Conservation (phyloP, 2,329 filamentous ascomycete genomes). For the Xylariomycetidae sp. region DNA sequence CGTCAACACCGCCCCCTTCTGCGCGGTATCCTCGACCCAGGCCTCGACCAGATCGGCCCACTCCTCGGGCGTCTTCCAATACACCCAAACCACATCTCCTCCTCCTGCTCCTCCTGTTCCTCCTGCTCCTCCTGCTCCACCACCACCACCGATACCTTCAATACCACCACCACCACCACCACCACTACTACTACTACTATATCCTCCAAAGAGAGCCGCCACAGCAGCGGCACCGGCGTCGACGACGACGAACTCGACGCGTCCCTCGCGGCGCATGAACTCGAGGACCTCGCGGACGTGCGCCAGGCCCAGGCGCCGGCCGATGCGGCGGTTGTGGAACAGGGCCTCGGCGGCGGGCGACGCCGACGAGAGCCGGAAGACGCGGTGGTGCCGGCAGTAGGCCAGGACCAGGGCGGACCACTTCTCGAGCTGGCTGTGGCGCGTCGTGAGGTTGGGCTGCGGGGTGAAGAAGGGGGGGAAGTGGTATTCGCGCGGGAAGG, state of each 20-base stretch:
- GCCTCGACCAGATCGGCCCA: conserved; percentile 76
- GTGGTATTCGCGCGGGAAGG: conserved; percentile 61
- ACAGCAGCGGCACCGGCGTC: conserved; percentile 15
- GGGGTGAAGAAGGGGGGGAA: conserved; percentile 85
- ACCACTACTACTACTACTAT: conserved; percentile 30
- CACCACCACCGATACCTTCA: conserved; percentile 27
- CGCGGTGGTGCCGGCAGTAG: conserved; percentile 74
- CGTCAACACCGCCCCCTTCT: conserved; percentile 85
- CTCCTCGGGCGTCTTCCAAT: conserved; percentile 83
- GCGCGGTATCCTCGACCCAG: conserved; percentile 84
- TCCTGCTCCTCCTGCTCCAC: conserved; percentile 20
- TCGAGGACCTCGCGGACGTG: conserved; percentile 56
- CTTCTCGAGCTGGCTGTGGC: conserved; percentile 71
- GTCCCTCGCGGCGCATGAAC: conserved; percentile 53
- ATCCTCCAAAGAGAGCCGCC: conserved; percentile 6
- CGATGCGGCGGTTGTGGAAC: conserved; percentile 54
- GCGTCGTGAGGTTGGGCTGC: conserved; percentile 70
- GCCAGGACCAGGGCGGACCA: conserved; percentile 83
- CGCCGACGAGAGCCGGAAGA: conserved; percentile 67
- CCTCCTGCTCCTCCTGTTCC: conserved; percentile 28
- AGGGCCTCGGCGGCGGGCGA: conserved; percentile 36
- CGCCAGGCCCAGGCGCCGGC: conserved; percentile 43
- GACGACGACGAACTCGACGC: conserved; percentile 59
- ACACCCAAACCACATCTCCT: conserved; percentile 66
- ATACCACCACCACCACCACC: conserved; percentile 18